Evolutionary conservation across 345 rosid species (phyloP), one percentile per base, ranked within the genome.

Genomic region (Moringa oleifera): DNA sequence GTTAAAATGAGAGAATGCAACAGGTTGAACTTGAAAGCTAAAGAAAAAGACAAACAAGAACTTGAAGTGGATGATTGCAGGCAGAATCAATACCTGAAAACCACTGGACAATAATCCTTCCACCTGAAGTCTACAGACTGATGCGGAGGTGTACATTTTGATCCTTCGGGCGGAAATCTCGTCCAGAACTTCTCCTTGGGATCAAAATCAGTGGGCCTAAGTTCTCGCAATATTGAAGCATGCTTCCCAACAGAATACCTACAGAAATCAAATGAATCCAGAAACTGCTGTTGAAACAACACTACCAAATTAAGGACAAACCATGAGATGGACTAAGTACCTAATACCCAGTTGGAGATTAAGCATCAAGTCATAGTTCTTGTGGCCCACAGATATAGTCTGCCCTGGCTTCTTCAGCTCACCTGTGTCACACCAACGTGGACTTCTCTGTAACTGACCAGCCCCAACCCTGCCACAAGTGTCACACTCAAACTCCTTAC

Each of bases 51-150:
- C n/a, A 33, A 50, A 7, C 25, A 28, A 25, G 20, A 58, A 62
- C 33, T 28, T 2, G 3, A 28, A 28, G 33, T 3, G 5, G 3
- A n/a, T n/a, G n/a, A n/a, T 28, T 28, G 3, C 33, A 28, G 5
- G 8, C 8, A 28, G 33, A 28, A 7, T 60, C 25, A 20, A 25
- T 66, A 85, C 91, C 86, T 82, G 76, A 89, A 89, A 25, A 89
- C 93, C 73, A 84, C 68, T 46, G 96, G 90, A 55, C 90, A 86
- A 65, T 86, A 89, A 70, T 89, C 92, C 72, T 89, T 89, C 92
- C 96, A 89, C 68, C 77, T 79, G 73, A 86, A 89, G 33, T 84
- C 96, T 16, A 68, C 68, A 0, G 91, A 85, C 52, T 67, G 81
- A 80, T 88, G 95, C 5, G 95, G 91, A 12, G 82, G 89, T 0